Base-by-base conservation (phyloP, 805 yeast genomes). In the Saturnispora zaruensis region DNA sequence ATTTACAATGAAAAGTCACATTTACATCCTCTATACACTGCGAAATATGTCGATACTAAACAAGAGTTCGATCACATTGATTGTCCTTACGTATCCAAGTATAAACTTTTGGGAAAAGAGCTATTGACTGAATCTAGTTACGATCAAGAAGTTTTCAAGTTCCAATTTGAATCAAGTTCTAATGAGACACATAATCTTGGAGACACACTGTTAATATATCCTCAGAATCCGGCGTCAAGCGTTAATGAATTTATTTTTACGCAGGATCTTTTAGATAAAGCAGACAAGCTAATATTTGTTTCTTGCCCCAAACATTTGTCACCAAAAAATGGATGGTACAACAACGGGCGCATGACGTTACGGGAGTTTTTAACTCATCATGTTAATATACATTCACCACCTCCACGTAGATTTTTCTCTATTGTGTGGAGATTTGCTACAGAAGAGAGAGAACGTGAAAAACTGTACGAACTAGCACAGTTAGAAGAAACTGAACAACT, bases 331-430 rank as follows among this genome's bases (percentile, higher is more conserved):
- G 91, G 88, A 0, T 60, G 79, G 18, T 77, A 84, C 1, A 65
- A 66, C 24, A 74, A 74, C 1, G 50, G 50, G 18, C 16, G 24
- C 18, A 62, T 87, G 49, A 90, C 97, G 0, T 67, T 93, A 36
- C 66, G 96, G 51, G 74, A 82, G 3, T 70, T 91, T 11, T 54
- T 93, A 6, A 82, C 82, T 1, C 81, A 87, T 64, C 96, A 91
- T 64, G 67, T 90, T 48, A 98, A 93, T 63, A 73, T 93, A 13
- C 77, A 75, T 65, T 74, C 95, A 3, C 81, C 91, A 16, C 99
- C 99, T 0, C 74, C 88, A 49, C 72, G 96, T 37, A 78, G 89
- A 23, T 91, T 93, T 58, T 93, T 93, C 64, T 74, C 76, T 61
- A 66, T 76, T 20, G 73, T 81, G 4, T 81, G 86, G 78, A 88